Evolutionary conservation across 2,329 filamentous ascomycete species (phyloP), one percentile per base, ranked within the genome.

Genomic region (Colletotrichum magnum): DNA sequence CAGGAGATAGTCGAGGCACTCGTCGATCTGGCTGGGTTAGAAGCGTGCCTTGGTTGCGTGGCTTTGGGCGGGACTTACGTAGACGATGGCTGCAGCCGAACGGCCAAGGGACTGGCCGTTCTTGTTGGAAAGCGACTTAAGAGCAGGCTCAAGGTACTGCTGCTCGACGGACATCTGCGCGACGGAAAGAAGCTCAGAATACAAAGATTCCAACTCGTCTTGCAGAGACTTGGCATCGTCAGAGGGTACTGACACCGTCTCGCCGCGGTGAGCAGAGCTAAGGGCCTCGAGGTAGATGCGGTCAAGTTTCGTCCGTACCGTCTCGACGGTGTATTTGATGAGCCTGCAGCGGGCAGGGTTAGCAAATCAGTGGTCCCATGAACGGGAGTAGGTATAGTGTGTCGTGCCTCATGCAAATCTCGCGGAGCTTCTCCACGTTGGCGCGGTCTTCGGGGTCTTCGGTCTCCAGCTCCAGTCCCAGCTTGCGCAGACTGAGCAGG

Each of bases 101-200:
- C 83, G 82, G 10, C 77, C 77, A n/a, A 85, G 72, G 24, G 79
- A 82, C 45, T 84, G 80, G 1, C 82, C 81, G 58, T 82, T 84
- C 64, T 79, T 83, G 2, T 80, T 77, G 6, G 84, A 78, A 5
- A 86, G 76, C 0, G 82, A 79, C 64, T 80, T 79, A 6, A 88
- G 79, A 1, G 91, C 88, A 0, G 91, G 91, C 68, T 89, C 86
- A 5, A 92, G 82, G 72, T 90, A 86, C 75, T 92, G 89, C 73
- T 92, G 88, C 72, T 93, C 90, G 1, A 90, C 85, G 0, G 91
- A 89, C 88, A 94, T 93, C 71, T 92, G 88, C 6, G 90, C 88
- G 2, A 94, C 89, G 0, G 91, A 88, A 0, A 91, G 81, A 48
- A 94, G 90, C 75, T 94, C 92, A 0, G 89, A 83, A 73, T 92